These are phyloP conservation scores for Fusarium siculi DNA, from an alignment of 2,329 filamentous ascomycete genomes.

Conservation along the genomic window DNA sequence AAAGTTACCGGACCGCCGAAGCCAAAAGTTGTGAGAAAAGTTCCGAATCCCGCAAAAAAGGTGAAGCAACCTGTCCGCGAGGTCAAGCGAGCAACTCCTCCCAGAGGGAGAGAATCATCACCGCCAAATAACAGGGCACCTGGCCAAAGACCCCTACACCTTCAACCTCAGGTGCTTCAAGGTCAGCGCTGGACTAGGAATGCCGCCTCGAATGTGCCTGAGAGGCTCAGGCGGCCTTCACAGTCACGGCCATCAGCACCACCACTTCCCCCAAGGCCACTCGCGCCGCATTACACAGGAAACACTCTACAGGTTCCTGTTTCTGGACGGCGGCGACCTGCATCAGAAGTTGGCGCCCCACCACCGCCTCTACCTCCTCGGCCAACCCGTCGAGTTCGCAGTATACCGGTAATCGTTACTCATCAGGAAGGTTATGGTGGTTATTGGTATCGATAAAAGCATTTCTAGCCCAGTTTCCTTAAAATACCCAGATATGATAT, in stretches of 20 bases:
- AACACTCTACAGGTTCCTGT: conserved; percentile 14
- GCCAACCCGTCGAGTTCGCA: conserved; percentile 39
- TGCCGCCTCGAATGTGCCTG: conserved; percentile 2
- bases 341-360: conserved; percentile 39
- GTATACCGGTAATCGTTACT: conserved; percentile 46
- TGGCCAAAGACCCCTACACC: conserved; percentile 3
- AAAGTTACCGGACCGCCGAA: conserved; percentile 5
- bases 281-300: conserved; percentile 21
- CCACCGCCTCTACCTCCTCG: conserved; percentile 43
- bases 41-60: conserved; percentile 19
- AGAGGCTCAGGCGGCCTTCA: conserved; percentile 3
- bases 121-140: conserved; percentile 34
- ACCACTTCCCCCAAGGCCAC: conserved; percentile 29
- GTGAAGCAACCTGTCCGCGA: conserved; percentile 28
- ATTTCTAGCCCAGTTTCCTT: conserved; percentile 23
- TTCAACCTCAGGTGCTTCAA: conserved; percentile 4
- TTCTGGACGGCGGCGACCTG: conserved; percentile 19
- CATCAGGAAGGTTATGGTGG: conserved; percentile 43
- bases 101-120: conserved; percentile 39
- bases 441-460: conserved; percentile 36
- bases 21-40: conserved; percentile 33
- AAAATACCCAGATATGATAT: conserved; percentile 24
- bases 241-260: conserved; percentile 20
- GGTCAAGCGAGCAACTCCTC: conserved; percentile 21
- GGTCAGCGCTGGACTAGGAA: conserved; percentile 8